Base-by-base conservation (phyloP, 2,329 filamentous ascomycete species). In the Aspergillus ruber region DNA sequence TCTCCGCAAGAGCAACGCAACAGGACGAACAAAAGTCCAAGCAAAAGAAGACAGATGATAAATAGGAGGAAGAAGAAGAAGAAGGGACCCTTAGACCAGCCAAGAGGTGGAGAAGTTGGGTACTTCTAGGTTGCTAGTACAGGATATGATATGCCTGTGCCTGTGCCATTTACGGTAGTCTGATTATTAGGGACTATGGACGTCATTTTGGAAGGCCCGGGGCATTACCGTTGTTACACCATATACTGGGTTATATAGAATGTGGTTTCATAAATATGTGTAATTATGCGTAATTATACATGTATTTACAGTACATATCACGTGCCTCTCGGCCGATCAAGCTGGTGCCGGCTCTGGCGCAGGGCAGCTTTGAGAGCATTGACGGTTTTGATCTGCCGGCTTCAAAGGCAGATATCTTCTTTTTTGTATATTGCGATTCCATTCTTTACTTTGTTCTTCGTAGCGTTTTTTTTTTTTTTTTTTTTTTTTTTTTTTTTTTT, bases 81-180 rank as follows among this genome's bases (percentile, higher is more conserved):
- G 35, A 44, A 43, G 50, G 43, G 45, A 39, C 42, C 45, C 50
- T 52, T 50, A 48, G 46, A 44, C 42, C 45, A 51, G 51, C 41
- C 44, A 51, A 45, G 46, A 48, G 44, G 52, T 52, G 52, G 52
- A 51, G 50, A 46, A 23, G 40, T 44, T 45, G 48, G 48, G 38
- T 42, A 51, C 45, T 50, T 48, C 13, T 8, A n/a, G n/a, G 33
- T 35, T 35, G 33, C 13, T n/a, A 35, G 15, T 35, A 35, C 6
- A 35, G 15, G 13, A 35, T 17, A 33, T n/a, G 29, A 12, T 10
- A 35, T 35, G 13, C 33, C 33, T 35, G 20, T 36, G 18, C 20
- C n/a, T 23, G 20, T 44, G 20, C 10, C 43, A n/a, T 35, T 33
- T n/a, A 15, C 17, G 20, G 10, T 21, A 44, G 43, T 15, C 21